Conservation (phyloP, 2,329 filamentous ascomycete genomes). For the Colletotrichum costaricense region DNA sequence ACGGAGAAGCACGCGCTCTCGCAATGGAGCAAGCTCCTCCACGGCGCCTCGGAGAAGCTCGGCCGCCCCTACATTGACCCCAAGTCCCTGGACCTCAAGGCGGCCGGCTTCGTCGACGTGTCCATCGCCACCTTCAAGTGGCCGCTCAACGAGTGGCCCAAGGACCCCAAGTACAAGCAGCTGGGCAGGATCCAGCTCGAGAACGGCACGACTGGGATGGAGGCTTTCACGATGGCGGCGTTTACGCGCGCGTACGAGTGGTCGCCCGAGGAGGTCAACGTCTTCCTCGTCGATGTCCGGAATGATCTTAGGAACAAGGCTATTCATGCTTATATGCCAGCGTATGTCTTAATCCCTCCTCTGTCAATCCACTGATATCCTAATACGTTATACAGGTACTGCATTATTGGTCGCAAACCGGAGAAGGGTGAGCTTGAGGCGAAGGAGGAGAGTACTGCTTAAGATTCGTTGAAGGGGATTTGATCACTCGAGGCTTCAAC, state of each 20-base stretch:
- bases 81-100: conserved; percentile 44
- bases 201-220: conserved; percentile 43
- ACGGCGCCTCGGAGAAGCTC: conserved; percentile 27
- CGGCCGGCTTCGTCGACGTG: conserved; percentile 66
- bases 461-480: too few species aligned
- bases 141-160: conserved; percentile 65
- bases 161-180: conserved; percentile 53
- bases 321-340: too few species aligned
- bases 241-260: conserved; percentile 49
- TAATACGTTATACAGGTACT: too few species aligned
- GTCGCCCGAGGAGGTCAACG: conserved; percentile 38
- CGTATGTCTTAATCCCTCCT: too few species aligned
- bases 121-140: conserved; percentile 63
- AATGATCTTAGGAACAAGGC: too few species aligned
- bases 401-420: too few species aligned
- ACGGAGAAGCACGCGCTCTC: conserved; percentile 45
- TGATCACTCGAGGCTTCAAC: too few species aligned
- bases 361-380: too few species aligned
- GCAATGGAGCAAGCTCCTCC: conserved; percentile 37
- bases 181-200: conserved; percentile 48
- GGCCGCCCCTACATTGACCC: conserved; percentile 25
- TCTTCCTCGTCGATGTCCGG: too few species aligned
- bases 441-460: too few species aligned
- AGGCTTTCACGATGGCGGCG: conserved; percentile 47
- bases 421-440: too few species aligned